Conservation (phyloP, 2,329 filamentous ascomycete species). For the Aphanoascus verrucosus region DNA sequence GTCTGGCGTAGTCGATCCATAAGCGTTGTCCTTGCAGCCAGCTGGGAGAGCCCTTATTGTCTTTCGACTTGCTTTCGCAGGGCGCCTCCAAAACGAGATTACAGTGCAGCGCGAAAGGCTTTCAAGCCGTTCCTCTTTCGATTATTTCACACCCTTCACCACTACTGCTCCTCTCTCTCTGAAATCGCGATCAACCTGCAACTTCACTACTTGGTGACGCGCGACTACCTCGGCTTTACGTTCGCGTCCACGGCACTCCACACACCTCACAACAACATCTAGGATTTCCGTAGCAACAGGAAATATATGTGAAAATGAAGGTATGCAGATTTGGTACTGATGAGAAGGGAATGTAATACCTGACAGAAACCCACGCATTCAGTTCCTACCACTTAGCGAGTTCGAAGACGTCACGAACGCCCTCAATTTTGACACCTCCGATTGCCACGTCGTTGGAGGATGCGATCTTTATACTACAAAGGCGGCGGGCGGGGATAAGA, state of each 20-base stretch:
- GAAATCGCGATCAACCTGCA: not conserved
- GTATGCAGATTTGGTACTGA: constrained; percentile 2
- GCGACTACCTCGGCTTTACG: not conserved
- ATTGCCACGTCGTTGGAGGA: constrained; percentile 82
- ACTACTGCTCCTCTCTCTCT: not conserved
- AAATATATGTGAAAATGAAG: constrained; percentile 7
- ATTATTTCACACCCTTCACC: not conserved
- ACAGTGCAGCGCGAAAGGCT: not conserved
- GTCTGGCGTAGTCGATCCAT: constrained; percentile 37
- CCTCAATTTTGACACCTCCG: constrained; percentile 88
- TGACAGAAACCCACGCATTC: constrained; percentile 13
- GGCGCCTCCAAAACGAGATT: constrained; percentile 13
- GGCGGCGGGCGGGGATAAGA: constrained; percentile 89
- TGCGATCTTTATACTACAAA: constrained; percentile 98
- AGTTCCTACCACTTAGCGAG: constrained; percentile 87
- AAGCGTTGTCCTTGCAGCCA: constrained; percentile 37
- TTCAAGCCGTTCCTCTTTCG: not conserved
- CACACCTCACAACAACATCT: not conserved
- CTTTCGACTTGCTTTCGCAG: constrained; percentile 36
- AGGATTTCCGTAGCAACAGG: not conserved
- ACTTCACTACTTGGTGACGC: not conserved
- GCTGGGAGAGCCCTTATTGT: constrained; percentile 36
- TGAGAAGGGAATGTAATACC: not conserved
- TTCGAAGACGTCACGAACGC: constrained; percentile 87
- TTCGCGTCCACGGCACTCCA: not conserved